A percentile compares a stretch with the other conserved stretches of the same genome.
Conservation (phyloP, 169 alveolate genomes). For the Plasmodium sp. region DNA sequence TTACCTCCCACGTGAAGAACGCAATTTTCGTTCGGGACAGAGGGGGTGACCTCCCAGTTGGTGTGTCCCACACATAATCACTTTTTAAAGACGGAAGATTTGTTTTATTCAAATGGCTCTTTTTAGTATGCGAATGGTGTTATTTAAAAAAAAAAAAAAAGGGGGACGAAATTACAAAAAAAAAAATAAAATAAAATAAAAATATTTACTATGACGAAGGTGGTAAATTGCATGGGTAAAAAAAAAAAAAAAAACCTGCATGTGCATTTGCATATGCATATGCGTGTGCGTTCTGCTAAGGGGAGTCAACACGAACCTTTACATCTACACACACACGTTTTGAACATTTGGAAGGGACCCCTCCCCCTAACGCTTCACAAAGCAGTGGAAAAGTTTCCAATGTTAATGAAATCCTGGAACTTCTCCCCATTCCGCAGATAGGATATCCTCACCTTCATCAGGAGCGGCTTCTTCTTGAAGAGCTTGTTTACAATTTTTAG, state of each 20-base stretch:
- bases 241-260: neutral
- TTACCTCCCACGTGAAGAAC: neutral
- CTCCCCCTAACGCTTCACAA: neutral
- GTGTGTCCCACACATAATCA: neutral
- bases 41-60: neutral
- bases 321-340: neutral
- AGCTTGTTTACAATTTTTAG: constrained; percentile 45
- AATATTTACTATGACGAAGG: constrained; percentile 7
- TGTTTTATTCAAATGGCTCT: constrained; percentile 46
- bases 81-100: constrained; percentile 31
- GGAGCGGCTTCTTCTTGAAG: constrained; percentile 69
- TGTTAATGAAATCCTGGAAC: constrained; percentile 68
- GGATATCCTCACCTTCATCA: constrained; percentile 73
- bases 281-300: neutral
- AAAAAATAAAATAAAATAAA: constrained; percentile 9
- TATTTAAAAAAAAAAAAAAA: neutral
- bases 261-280: too few relatives aligned
- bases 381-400: constrained; percentile 60
- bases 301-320: neutral
- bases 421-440: constrained; percentile 42
- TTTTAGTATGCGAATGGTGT: neutral
- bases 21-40: neutral
- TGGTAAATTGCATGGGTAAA: neutral
- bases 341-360: neutral
- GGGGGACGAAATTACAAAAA: constrained; percentile 1